Evolutionary conservation across 2,329 filamentous ascomycete species (phyloP).

Genomic region (Aspergillus cejpii): DNA sequence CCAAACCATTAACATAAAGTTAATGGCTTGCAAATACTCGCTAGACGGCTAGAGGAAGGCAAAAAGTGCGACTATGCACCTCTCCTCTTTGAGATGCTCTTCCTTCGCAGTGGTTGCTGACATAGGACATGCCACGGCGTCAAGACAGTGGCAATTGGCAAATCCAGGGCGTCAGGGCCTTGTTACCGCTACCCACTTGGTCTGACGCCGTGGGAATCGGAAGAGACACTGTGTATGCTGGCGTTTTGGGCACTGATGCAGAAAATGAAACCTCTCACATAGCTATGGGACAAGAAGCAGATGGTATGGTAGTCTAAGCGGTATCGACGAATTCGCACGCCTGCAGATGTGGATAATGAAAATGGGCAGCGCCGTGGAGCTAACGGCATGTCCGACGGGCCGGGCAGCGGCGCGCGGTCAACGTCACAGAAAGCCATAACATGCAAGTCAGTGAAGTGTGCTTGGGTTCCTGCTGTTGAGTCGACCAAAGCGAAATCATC

Average conservation of each 20-base stretch:
- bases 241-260: constrained; percentile 21
- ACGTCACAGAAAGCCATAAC: constrained; percentile 15
- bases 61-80: constrained; percentile 2
- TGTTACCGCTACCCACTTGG: constrained; percentile 1
- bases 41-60: constrained; percentile 8
- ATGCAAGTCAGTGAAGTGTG: constrained; percentile 18
- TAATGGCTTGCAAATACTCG: constrained; percentile 17
- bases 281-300: constrained; percentile 4
- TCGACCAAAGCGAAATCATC: constrained; percentile 17
- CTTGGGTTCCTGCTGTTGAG: constrained; percentile 5
- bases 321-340: constrained; percentile 16
- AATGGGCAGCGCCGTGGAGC: constrained; percentile 17
- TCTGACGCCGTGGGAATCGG: constrained; percentile 3
- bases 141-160: no score
- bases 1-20: constrained; percentile 10
- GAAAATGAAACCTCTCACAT: constrained; percentile 5
- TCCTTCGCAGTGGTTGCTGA: not conserved
- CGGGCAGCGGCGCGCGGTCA: constrained; percentile 20
- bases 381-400: constrained; percentile 21
- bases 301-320: not conserved
- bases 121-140: not conserved
- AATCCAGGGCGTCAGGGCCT: no score
- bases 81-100: not conserved
- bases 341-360: constrained; percentile 19
- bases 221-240: constrained; percentile 6